Conservation (phyloP, 2,329 filamentous ascomycete species). For the Talaromyces funiculosus region DNA sequence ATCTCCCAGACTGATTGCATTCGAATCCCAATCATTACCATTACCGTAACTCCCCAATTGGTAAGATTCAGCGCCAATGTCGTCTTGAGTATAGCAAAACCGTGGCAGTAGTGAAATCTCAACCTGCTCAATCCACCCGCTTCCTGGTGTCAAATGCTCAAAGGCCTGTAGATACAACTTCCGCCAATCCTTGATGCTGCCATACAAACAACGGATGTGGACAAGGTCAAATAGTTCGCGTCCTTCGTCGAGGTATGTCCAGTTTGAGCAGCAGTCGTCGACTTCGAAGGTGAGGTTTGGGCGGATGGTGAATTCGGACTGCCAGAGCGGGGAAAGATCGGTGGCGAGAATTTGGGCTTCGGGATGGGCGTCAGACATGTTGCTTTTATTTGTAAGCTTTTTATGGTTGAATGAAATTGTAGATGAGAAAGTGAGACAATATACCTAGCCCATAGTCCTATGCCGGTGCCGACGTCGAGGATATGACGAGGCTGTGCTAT, state of each 20-base stretch:
- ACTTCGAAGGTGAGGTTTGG: conserved; percentile 30
- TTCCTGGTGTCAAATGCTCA: conserved; percentile 31
- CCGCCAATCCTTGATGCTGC: conserved; percentile 30
- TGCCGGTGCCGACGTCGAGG: conserved; percentile 29
- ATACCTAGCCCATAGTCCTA: conserved; percentile 30
- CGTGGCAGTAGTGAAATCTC: conserved; percentile 37
- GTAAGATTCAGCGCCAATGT: conserved; percentile 16
- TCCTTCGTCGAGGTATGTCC: conserved; percentile 27
- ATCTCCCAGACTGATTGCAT: too few relatives aligned
- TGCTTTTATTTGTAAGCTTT: background rate
- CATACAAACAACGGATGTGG: conserved; percentile 36
- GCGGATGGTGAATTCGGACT: conserved; percentile 13
- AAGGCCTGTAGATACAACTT: conserved; percentile 31
- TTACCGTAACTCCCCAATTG: too few relatives aligned
- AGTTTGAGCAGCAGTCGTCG: conserved; percentile 31
- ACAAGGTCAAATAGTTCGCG: conserved; percentile 38
- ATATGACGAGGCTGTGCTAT: conserved; percentile 24
- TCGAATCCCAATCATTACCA: background rate
- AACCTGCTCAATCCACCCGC: conserved; percentile 33
- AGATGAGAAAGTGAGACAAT: background rate
- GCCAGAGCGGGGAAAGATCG: conserved; percentile 32
- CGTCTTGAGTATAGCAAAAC: conserved; percentile 16
- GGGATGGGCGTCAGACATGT: conserved; percentile 26
- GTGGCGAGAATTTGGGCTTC: conserved; percentile 31
- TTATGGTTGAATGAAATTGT: background rate